Base-by-base conservation (phyloP, 192 early-diverging fungal species). In the Rhizophagus prolifer region DNA sequence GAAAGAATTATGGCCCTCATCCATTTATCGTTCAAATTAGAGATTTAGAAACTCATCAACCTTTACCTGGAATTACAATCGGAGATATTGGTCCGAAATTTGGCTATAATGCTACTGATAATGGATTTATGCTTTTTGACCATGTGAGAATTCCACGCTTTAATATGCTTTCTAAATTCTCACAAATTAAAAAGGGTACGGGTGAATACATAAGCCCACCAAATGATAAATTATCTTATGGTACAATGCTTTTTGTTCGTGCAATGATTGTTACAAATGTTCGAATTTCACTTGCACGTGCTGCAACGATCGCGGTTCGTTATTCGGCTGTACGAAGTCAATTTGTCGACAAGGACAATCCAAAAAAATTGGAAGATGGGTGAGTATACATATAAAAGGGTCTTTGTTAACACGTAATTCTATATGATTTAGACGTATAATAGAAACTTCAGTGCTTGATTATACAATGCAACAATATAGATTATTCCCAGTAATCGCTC, bases 51-150 rank as follows among this genome's bases (percentile, higher is more conserved):
- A 87, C 90, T 70, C 95, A 96, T 82, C 83, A 80, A 74, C 89
- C 91, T 69, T 79, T 96, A 70, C 79, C 85, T 4, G 94, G 95
- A 69, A 88, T 96, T 70, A 93, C 89, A 50, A 90, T 94, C n/a
- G 93, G 93, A 62, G 94, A 96, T 72, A 88, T 96, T 79, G 95
- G 95, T 14, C 92, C 93, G 59, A 96, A 96, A 87, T 92, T 94
- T 75, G 95, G 95, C 14, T 94, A 90, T 86, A 93, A 94, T 79
- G 79, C 88, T 7, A 90, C 93, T 50, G 95, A 96, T 85, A 96
- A 95, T 77, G 95, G 95, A 62, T 94, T 91, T 81, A 84, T 96
- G 73, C 82, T 92, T 81, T 93, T 96, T 76, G 90, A 95, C 72
- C 90, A 90, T 70, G 90, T 91, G 77, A 92, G 91, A 41, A 89